These are phyloP conservation scores for Botrytis pseudocinerea DNA, from an alignment of 2,329 filamentous ascomycete genomes.

Conservation along the genomic window DNA sequence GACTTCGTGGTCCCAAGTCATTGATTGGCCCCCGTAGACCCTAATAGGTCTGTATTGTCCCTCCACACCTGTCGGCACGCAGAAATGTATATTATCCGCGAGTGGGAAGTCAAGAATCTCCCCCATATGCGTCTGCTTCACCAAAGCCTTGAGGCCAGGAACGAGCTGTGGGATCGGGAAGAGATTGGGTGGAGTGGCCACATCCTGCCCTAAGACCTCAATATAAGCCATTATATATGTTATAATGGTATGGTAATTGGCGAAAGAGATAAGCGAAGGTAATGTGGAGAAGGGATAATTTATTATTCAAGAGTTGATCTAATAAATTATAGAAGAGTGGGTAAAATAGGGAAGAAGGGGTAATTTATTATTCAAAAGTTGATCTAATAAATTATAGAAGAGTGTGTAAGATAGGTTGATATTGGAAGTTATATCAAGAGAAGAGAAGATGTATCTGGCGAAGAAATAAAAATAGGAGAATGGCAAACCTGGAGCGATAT, in stretches of 20 bases:
- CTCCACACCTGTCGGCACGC: neutral
- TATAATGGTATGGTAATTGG: neutral
- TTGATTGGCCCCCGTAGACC: accelerated
- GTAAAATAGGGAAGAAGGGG: too few relatives aligned
- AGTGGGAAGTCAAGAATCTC: neutral
- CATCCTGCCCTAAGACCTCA: accelerated
- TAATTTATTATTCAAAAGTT: neutral
- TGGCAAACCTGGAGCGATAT: neutral
- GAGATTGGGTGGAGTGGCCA: accelerated
- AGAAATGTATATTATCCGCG: accelerated
- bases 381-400: neutral
- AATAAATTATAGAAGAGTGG: neutral
- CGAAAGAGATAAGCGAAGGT: neutral
- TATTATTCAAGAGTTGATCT: neutral
- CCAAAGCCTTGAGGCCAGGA: accelerated
- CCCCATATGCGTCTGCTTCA: neutral
- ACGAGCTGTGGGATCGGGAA: neutral
- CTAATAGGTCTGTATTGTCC: neutral
- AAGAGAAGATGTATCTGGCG: neutral
- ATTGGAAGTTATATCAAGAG: neutral
- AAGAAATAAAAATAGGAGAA: too few relatives aligned
- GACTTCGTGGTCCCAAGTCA: neutral
- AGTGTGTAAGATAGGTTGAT: neutral
- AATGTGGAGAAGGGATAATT: neutral
- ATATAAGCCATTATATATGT: neutral